Evolutionary conservation across 352 stramenopile genomes (phyloP).

Genomic region (Blastocystis sp.): DNA sequence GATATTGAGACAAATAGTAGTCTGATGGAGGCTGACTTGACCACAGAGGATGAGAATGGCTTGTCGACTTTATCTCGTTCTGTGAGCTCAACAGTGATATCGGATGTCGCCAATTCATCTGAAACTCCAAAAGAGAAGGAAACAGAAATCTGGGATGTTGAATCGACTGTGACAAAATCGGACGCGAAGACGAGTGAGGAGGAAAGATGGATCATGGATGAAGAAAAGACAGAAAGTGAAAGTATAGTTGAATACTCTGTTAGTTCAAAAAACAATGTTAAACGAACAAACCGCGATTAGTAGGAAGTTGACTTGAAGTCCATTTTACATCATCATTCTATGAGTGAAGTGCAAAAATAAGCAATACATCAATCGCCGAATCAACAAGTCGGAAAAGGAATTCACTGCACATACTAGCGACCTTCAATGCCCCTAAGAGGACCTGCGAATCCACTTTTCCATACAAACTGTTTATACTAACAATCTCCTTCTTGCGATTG

Average conservation of each 20-base stretch:
- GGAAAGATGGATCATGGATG: background rate
- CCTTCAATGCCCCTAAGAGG: background rate
- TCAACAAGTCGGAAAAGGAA: background rate
- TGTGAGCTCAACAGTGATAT: background rate
- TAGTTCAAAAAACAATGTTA: background rate
- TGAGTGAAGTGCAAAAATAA: background rate
- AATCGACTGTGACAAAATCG: background rate
- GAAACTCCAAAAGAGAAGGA: background rate
- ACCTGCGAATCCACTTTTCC: background rate
- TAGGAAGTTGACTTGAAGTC: background rate
- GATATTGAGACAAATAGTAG: too few relatives aligned
- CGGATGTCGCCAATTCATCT: background rate
- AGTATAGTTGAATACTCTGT: background rate
- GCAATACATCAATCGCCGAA: background rate
- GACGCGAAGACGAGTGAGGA: background rate
- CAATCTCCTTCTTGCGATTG: conserved; percentile 35
- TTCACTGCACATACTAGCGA: background rate
- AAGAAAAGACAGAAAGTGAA: background rate
- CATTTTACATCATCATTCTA: conserved; percentile 3
- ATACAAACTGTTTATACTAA: background rate
- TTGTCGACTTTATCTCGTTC: background rate
- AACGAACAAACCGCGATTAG: conserved; percentile 39
- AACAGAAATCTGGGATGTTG: background rate
- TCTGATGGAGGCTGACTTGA: background rate
- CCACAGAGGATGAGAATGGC: background rate